Evolutionary conservation across 2,329 filamentous ascomycete species (phyloP).

Genomic region (Claviceps fusiformis): DNA sequence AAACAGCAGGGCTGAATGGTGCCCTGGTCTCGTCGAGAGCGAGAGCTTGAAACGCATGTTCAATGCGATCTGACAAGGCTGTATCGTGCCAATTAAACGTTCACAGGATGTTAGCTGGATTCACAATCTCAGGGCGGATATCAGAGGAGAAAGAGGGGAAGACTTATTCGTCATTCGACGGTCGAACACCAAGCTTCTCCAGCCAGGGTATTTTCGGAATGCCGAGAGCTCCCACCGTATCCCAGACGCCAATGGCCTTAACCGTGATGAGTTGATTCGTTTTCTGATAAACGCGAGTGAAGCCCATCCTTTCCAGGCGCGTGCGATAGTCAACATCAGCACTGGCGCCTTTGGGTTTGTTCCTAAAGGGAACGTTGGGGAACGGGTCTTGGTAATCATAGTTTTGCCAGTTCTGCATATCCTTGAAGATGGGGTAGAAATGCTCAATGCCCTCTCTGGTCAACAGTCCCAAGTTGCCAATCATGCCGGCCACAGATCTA

Average conservation of each 20-base stretch:
- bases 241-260: conserved; percentile 33
- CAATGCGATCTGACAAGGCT: conserved; percentile 35
- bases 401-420: conserved; percentile 40
- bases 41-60: conserved; percentile 46
- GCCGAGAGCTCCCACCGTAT: conserved; percentile 29
- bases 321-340: conserved; percentile 30
- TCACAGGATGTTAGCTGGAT: conserved; percentile 17
- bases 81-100: conserved; percentile 42
- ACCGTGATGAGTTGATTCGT: conserved; percentile 30
- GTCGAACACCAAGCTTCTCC: conserved; percentile 31
- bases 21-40: conserved; percentile 42
- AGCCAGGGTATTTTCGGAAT: conserved; percentile 33
- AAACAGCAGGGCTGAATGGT: conserved; percentile 41
- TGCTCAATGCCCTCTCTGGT: conserved; percentile 38
- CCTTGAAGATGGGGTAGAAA: conserved; percentile 43
- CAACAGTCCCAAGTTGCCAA: conserved; percentile 35
- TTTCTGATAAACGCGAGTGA: conserved; percentile 29
- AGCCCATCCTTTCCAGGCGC: conserved; percentile 28
- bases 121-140: too few species aligned
- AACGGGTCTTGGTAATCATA: conserved; percentile 32
- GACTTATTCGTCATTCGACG: conserved; percentile 33
- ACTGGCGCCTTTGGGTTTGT: conserved; percentile 32
- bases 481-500: conserved; percentile 41
- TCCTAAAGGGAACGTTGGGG: conserved; percentile 29
- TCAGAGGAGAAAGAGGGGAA: conserved; percentile 2